Evolutionary conservation across 805 yeast genomes (phyloP).

Genomic region (Candida tibetensis): DNA sequence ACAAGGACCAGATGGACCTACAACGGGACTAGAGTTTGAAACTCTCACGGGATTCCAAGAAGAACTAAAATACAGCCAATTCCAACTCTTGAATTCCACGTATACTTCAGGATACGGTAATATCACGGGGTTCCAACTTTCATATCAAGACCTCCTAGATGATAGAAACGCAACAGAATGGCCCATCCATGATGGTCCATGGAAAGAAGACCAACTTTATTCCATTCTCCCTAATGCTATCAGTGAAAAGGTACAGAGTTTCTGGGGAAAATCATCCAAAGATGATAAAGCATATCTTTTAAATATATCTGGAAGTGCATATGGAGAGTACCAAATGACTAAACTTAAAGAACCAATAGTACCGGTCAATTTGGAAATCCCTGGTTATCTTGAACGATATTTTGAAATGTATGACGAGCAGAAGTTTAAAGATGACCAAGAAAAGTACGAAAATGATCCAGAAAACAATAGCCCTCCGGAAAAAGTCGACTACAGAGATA

Average conservation of each 20-base stretch:
- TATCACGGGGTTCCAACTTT: slow-evolving; percentile 66
- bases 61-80: slow-evolving; percentile 16
- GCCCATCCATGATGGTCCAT: slow-evolving; percentile 52
- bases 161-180: slow-evolving; percentile 49
- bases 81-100: slow-evolving; percentile 35
- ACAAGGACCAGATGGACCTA: slow-evolving; percentile 27
- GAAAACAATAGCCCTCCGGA: slow-evolving; percentile 20
- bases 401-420: slow-evolving; percentile 23
- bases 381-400: slow-evolving; percentile 30
- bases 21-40: slow-evolving; percentile 22
- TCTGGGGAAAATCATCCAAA: slow-evolving; percentile 48
- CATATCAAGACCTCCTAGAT: slow-evolving; percentile 56
- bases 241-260: slow-evolving; percentile 42
- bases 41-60: slow-evolving; percentile 25
- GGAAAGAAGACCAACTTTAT: slow-evolving; percentile 47
- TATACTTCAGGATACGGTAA: slow-evolving; percentile 61
- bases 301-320: slow-evolving; percentile 34
- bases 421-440: slow-evolving; percentile 23
- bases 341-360: slow-evolving; percentile 8
- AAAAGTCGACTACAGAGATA: slow-evolving; percentile 5
- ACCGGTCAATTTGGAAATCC: slow-evolving; percentile 22
- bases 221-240: slow-evolving; percentile 62
- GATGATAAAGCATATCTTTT: slow-evolving; percentile 27
- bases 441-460: slow-evolving; percentile 27
- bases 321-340: slow-evolving; percentile 27